These are phyloP conservation scores for Lipomyces chichibuensis DNA, from an alignment of 805 yeast species.

Conservation along the genomic window DNA sequence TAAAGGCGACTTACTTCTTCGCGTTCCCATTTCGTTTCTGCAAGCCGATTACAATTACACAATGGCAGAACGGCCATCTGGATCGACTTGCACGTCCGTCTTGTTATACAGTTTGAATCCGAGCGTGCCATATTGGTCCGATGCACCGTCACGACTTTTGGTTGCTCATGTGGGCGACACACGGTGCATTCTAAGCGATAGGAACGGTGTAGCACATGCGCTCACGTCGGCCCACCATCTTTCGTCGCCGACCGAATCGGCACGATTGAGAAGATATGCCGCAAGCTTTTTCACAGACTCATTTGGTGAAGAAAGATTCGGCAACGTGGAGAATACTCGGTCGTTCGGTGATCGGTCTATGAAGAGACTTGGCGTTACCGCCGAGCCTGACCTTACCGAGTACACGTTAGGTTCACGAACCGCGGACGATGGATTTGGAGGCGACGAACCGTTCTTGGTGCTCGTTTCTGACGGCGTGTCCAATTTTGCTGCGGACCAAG, in stretches of 20 bases:
- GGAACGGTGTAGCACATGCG: slow-evolving; percentile 74
- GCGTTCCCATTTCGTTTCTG: slow-evolving; percentile 67
- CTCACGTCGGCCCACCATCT: slow-evolving; percentile 87
- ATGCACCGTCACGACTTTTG: slow-evolving; percentile 65
- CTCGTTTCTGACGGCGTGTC: slow-evolving; percentile 88
- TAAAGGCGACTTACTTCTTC: slow-evolving; percentile 59
- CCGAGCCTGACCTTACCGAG: slow-evolving; percentile 87
- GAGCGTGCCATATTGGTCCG: slow-evolving; percentile 56
- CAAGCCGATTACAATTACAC: slow-evolving; percentile 64
- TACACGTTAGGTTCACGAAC: slow-evolving; percentile 63
- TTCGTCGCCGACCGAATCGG: slow-evolving; percentile 73
- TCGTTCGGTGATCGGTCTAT: slow-evolving; percentile 87
- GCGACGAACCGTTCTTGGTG: slow-evolving; percentile 63
- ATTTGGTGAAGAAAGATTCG: slow-evolving; percentile 87
- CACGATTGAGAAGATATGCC: slow-evolving; percentile 66
- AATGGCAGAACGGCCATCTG: slow-evolving; percentile 47
- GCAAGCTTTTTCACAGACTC: slow-evolving; percentile 77
- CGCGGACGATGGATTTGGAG: slow-evolving; percentile 37
- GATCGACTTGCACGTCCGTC: slow-evolving; percentile 75
- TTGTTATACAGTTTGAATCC: slow-evolving; percentile 55
- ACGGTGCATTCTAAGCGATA: slow-evolving; percentile 81
- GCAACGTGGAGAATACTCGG: slow-evolving; percentile 86
- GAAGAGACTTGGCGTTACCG: slow-evolving; percentile 80
- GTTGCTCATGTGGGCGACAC: slow-evolving; percentile 95
- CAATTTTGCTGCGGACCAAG: slow-evolving; percentile 81